These are phyloP conservation scores for Emericellopsis cladophorae DNA, from an alignment of 2,329 filamentous ascomycete genomes.

Conservation along the genomic window DNA sequence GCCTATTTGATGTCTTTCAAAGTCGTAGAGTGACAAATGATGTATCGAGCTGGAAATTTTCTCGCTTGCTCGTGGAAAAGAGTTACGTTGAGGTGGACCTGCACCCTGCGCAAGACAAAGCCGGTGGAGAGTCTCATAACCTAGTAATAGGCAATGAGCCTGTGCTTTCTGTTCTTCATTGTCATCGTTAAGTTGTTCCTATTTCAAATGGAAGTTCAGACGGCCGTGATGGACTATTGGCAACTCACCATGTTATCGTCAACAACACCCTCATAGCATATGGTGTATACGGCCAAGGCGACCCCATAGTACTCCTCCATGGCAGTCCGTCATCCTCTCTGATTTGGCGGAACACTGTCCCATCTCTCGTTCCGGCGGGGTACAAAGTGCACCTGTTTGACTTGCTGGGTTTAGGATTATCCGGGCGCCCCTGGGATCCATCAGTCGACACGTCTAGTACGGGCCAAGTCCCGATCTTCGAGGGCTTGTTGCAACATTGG, in stretches of 20 bases:
- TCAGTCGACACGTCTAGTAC: conserved; percentile 17
- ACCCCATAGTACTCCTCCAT: conserved; percentile 16
- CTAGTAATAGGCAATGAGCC: too few species aligned
- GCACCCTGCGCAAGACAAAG: too few species aligned
- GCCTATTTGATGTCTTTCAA: too few species aligned
- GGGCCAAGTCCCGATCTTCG: conserved; percentile 15
- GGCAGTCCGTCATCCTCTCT: conserved; percentile 20
- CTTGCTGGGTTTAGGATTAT: conserved; percentile 17
- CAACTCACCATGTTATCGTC: conserved; percentile 13
- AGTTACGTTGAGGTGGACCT: too few species aligned
- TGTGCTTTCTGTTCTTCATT: too few species aligned
- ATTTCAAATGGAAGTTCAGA: too few species aligned
- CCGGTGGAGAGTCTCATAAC: too few species aligned
- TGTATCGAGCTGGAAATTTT: too few species aligned
- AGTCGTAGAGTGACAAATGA: too few species aligned
- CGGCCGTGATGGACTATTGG: conserved; percentile 9
- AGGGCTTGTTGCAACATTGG: conserved; percentile 14
- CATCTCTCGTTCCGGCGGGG: conserved; percentile 8
- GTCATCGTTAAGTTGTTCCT: too few species aligned
- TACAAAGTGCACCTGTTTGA: conserved; percentile 16
- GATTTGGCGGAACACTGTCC: conserved; percentile 17
- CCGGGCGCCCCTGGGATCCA: conserved; percentile 15
- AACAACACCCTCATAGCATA: conserved; percentile 13
- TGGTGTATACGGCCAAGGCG: conserved; percentile 11
- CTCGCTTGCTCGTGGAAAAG: too few species aligned